Base-by-base conservation (phyloP, 2,329 filamentous ascomycete genomes). In the Leptographium lundbergii region DNA sequence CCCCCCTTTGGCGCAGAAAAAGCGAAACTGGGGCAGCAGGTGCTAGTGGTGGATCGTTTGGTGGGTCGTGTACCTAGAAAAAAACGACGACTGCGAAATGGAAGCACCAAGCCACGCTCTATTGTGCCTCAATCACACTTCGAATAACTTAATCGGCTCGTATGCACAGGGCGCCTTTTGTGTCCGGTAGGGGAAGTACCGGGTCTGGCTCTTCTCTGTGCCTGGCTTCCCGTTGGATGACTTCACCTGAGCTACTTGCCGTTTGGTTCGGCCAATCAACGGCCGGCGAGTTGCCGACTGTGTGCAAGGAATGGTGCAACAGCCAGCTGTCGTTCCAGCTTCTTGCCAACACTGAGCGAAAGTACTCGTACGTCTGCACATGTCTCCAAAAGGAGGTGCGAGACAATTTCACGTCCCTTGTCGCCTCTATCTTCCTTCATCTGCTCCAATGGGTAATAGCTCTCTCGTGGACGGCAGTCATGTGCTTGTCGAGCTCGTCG, bases 51-150 rank as follows among this genome's bases (percentile, higher is more conserved):
- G 60, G 62, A 58, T 58, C 54, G 14, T 58, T 14, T 25, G 57
- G 61, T 62, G 62, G 62, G 54, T 53, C 61, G 32, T 17, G 48
- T 47, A 59, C 61, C 54, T 59, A 58, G 61, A 59, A 50, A 50
- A 50, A 50, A 50, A 25, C 22, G 25, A 51, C 14, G 48, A 51
- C 25, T 19, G 14, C 11, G 48, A 50, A 25, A 50, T 25, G 24
- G 48, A 51, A 51, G 48, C 48, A 50, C 47, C 47, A 13, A 50
- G 47, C 47, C 47, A 50, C 47, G 4, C 11, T 50, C 10, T 48
- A 48, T 48, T 48, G 6, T 25, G n/a, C 45, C 45, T 11, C 45
- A 25, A 22, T 22, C 45, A 24, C 7, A 24, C 45, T 47, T 5
- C 7, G 24, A 5, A 24, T 13, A 50, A 14, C 47, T 50, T 25